Conservation (phyloP, 352 stramenopile genomes). For the Phytophthora nicotianae region DNA sequence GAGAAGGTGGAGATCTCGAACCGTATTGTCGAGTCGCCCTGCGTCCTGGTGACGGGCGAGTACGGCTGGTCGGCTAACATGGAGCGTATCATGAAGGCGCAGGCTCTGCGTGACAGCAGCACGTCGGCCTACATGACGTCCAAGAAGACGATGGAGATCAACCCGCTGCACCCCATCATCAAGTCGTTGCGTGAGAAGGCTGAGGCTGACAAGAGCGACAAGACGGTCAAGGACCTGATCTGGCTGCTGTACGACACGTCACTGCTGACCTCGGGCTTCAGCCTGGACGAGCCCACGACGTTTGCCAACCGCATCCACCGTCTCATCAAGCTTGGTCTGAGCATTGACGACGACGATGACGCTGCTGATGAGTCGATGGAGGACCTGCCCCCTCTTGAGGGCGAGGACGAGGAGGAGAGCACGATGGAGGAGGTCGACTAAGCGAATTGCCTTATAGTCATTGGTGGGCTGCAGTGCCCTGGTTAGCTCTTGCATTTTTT, state of each 20-base stretch:
- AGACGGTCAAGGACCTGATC: slow-evolving; percentile 99
- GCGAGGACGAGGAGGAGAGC: slow-evolving; percentile 95
- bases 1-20: slow-evolving; percentile 99
- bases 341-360: slow-evolving; percentile 98
- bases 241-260: slow-evolving; percentile 99
- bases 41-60: slow-evolving; percentile 98
- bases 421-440: slow-evolving; percentile 99
- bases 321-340: slow-evolving; percentile 99
- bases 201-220: slow-evolving; percentile 98
- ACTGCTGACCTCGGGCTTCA: slow-evolving; percentile 99
- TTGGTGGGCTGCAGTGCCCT: slow-evolving; percentile 15
- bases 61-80: slow-evolving; percentile 99
- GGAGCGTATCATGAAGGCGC: slow-evolving; percentile 99
- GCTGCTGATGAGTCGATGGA: slow-evolving; percentile 94
- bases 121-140: slow-evolving; percentile 99
- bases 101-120: slow-evolving; percentile 97
- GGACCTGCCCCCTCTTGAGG: slow-evolving; percentile 97
- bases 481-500: slow-evolving; percentile 42
- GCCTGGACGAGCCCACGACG: slow-evolving; percentile 97
- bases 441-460: slow-evolving; percentile 35
- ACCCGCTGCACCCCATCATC: slow-evolving; percentile 99
- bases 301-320: slow-evolving; percentile 99
- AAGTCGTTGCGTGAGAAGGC: slow-evolving; percentile 98
- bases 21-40: slow-evolving; percentile 98
- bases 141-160: slow-evolving; percentile 99